These are phyloP conservation scores for Cercospora beticola DNA, from an alignment of 2,329 filamentous ascomycete genomes.

Conservation along the genomic window DNA sequence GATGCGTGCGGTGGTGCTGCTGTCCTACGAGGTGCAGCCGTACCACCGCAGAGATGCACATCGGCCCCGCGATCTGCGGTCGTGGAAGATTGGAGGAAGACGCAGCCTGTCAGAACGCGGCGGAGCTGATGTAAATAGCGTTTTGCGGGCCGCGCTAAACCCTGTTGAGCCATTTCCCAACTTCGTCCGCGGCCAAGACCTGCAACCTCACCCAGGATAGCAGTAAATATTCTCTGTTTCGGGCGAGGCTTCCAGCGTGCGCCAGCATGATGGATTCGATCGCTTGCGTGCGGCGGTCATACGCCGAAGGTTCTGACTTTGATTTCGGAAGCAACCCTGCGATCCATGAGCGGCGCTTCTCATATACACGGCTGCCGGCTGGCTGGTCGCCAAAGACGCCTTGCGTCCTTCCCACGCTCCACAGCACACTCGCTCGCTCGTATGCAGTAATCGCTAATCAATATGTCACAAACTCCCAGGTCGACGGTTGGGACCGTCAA, in stretches of 20 bases:
- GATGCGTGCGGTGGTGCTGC: neutral
- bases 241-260: constrained; percentile 5
- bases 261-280: constrained; percentile 14
- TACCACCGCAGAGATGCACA: constrained; percentile 5
- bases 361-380: constrained; percentile 25
- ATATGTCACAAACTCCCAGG: constrained; percentile 34
- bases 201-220: constrained; percentile 9
- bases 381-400: constrained; percentile 12
- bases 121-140: constrained; percentile 9
- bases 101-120: constrained; percentile 11
- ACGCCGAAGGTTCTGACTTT: constrained; percentile 15
- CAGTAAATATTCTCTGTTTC: constrained; percentile 4
- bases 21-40: constrained; percentile 5
- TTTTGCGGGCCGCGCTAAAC: constrained; percentile 9
- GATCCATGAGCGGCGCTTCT: constrained; percentile 12
- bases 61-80: constrained; percentile 13
- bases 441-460: constrained; percentile 14
- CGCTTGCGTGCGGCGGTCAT: constrained; percentile 16
- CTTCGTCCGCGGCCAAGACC: constrained; percentile 1
- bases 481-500: constrained; percentile 37
- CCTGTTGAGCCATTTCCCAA: neutral
- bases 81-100: constrained; percentile 12
- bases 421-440: neutral
- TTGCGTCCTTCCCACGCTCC: constrained; percentile 16
- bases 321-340: constrained; percentile 16